These are phyloP conservation scores for Thelonectria discophora DNA, from an alignment of 2,329 filamentous ascomycete species.

Conservation along the genomic window DNA sequence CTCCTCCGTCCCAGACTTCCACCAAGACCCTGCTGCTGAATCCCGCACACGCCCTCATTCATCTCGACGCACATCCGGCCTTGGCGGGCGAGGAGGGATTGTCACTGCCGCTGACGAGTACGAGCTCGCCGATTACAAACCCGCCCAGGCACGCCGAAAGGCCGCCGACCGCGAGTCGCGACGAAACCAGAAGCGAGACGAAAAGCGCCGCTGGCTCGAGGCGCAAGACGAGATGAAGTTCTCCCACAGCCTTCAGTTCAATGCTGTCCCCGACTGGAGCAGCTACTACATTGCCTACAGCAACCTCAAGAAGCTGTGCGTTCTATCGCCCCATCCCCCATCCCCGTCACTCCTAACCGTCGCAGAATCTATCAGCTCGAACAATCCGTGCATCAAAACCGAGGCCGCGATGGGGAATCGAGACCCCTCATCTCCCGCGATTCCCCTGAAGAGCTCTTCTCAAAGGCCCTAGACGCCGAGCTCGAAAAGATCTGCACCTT, in stretches of 20 bases:
- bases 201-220: slow-evolving; percentile 76
- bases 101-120: slow-evolving; percentile 42
- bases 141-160: slow-evolving; percentile 43
- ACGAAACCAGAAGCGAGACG: slow-evolving; percentile 57
- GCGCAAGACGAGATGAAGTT: slow-evolving; percentile 96
- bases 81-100: slow-evolving; percentile 51
- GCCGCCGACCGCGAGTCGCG: slow-evolving; percentile 46
- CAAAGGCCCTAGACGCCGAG: slow-evolving; percentile 83
- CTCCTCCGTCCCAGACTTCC: slow-evolving; percentile 48
- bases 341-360: slow-evolving; percentile 20
- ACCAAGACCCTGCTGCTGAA: slow-evolving; percentile 16
- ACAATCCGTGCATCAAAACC: slow-evolving; percentile 76
- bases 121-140: slow-evolving; percentile 55
- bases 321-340: slow-evolving; percentile 30
- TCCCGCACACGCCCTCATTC: slow-evolving; percentile 28
- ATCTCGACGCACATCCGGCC: slow-evolving; percentile 37
- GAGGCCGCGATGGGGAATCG: slow-evolving; percentile 77
- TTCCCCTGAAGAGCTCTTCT: slow-evolving; percentile 84
- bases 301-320: slow-evolving; percentile 97
- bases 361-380: slow-evolving; percentile 92
- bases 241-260: slow-evolving; percentile 99
- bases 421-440: slow-evolving; percentile 79
- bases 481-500: slow-evolving; percentile 95
- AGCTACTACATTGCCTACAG: slow-evolving; percentile 98
- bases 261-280: slow-evolving; percentile 99